Conservation (phyloP, 257 asterid species). For the Leptodermis oblonga region DNA sequence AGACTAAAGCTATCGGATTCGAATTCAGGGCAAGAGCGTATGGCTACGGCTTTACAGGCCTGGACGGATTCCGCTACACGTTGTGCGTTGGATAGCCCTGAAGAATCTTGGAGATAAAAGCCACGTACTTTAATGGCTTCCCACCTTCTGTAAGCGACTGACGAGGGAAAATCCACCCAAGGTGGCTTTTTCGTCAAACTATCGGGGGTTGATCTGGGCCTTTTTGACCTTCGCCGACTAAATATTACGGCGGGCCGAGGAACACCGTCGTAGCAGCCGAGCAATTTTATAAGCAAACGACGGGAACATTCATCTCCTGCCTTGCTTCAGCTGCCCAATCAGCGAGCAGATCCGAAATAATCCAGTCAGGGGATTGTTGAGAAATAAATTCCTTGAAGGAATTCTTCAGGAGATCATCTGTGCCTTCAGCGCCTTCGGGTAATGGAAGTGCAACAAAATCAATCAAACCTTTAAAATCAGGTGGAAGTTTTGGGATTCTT, state of each 20-base stretch:
- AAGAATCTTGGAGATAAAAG: not conserved
- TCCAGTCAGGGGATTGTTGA: conserved; percentile 3
- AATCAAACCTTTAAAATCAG: not conserved
- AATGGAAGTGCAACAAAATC: conserved; percentile 3
- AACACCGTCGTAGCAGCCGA: conserved; percentile 5
- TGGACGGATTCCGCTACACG: not conserved
- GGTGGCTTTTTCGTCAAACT: not conserved
- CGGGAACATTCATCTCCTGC: not conserved
- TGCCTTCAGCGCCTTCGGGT: conserved; percentile 9
- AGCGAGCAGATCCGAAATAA: not conserved
- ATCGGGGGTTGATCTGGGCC: not conserved
- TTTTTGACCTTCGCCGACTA: not conserved
- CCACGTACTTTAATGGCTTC: not conserved
- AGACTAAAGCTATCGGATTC: not conserved
- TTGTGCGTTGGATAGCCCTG: not conserved
- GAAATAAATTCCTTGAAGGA: conserved; percentile 2
- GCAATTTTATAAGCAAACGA: not conserved
- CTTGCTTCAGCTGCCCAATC: conserved; percentile 4
- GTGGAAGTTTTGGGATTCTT: conserved; percentile 8
- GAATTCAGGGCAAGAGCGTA: conserved; percentile 6
- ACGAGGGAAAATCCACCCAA: conserved; percentile 7
- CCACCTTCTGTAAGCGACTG: not conserved
- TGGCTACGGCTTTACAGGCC: not conserved
- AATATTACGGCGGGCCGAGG: not conserved
- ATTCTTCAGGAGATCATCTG: conserved; percentile 1